phyloP scores from a whole-genome alignment of 148 eudicot genomes.

The Amaranthus hypochondriacus region DNA sequence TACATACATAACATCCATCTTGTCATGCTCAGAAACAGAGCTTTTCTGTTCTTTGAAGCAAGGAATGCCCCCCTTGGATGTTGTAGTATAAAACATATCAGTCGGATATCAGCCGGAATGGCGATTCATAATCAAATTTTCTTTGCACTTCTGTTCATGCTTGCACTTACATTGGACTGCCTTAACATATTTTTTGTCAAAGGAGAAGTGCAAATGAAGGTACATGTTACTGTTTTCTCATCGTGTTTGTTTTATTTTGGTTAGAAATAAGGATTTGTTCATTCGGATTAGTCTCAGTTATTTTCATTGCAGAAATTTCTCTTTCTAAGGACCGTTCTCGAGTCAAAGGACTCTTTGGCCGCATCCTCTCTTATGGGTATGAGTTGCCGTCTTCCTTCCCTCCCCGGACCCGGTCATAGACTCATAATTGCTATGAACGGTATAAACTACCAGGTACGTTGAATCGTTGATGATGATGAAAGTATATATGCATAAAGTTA shows the following conservation, averaged over 20 bases:
- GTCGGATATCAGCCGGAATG: constrained; percentile 3
- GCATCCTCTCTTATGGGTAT: too few relatives aligned
- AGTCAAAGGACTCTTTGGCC: too few relatives aligned
- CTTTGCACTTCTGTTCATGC: constrained; percentile 3
- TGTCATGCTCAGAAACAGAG: constrained; percentile 12
- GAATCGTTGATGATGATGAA: too few relatives aligned
- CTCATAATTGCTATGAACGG: too few relatives aligned
- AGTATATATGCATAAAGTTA: too few relatives aligned
- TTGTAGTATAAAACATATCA: constrained; percentile 1
- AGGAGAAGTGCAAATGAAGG: constrained; percentile 28
- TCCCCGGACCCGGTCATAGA: too few relatives aligned
- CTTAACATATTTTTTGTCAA: constrained; percentile 12
- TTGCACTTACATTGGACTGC: constrained; percentile 16
- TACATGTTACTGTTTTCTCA: neutral
- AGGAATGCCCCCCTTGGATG: constrained; percentile 18
- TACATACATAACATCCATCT: neutral
- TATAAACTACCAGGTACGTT: too few relatives aligned
- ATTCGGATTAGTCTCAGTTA: too few relatives aligned
- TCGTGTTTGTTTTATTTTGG: neutral
- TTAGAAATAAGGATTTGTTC: too few relatives aligned
- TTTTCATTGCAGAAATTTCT: too few relatives aligned
- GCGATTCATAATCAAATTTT: neutral
- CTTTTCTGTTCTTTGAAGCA: constrained; percentile 27
- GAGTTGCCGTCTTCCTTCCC: too few relatives aligned
- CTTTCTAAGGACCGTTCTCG: too few relatives aligned